Base-by-base conservation (phyloP, 192 early-diverging fungal genomes). In the Entomortierella chlamydospora region DNA sequence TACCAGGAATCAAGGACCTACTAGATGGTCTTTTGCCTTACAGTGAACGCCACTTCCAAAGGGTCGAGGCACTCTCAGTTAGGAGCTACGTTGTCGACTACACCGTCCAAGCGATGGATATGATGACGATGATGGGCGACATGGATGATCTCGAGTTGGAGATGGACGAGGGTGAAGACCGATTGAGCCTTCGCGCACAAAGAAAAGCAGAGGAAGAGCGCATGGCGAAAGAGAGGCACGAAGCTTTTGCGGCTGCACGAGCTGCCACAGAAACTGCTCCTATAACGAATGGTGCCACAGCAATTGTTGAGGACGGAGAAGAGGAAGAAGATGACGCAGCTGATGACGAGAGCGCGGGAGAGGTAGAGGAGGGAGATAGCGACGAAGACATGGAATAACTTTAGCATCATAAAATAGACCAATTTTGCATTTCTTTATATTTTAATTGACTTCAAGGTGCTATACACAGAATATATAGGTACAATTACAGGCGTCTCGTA, bases 1-100 rank as follows among this genome's bases (percentile, higher is more conserved):
- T 98, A n/a, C 88, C 91, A 6, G 91, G 92, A 29, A 89, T 91
- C 39, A 96, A 96, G 82, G 93, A 96, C 61, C 64, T 97, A 43
- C 83, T 97, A 37, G 91, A 97, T 25, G 91, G 91, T 23, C 72
- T 98, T 30, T 63, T 95, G 49, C 91, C 96, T 28, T 99, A 98
- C 77, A 93, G 95, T 20, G 95, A 98, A 62, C 91, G 97, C 42
- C 96, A 98, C 81, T 95, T 92, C 77, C 86, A 88, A 60, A 90
- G 94, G 41, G 83, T 96, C 0, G 93, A 96, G 67, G 82, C 86
- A 50, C 57, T 96, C 41, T 68, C 97, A 30, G 95, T 92, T 3
- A 86, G 92, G 77, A 96, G 93, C 49, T 95, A 91, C 72, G 88
- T 98, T 26, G 82, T 98, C 52, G 95, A 96, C 76, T 96, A 95